Conservation (phyloP, 495 filamentous ascomycete genomes). For the Pseudoneurospora amorphoporcata region DNA sequence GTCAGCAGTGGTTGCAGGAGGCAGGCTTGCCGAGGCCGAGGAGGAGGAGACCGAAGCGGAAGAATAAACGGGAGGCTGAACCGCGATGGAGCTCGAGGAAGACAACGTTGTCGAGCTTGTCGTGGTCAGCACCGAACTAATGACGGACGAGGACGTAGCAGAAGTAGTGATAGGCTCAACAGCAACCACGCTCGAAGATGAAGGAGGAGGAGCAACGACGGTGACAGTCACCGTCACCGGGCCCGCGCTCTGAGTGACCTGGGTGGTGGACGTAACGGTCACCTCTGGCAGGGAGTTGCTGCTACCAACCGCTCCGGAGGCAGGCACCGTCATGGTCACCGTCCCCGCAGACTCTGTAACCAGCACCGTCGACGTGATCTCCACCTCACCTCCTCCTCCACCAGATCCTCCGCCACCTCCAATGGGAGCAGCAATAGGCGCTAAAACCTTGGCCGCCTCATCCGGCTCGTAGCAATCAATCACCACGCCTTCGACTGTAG, state of each 20-base stretch:
- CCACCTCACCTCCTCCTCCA: background rate
- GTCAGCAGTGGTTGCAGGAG: background rate
- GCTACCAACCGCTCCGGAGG: background rate
- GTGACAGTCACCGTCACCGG: background rate
- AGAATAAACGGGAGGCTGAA: background rate
- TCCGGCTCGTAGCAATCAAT: constrained; percentile 26
- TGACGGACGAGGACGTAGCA: background rate
- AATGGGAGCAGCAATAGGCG: constrained; percentile 2
- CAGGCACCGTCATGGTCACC: constrained; percentile 7
- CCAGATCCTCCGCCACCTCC: background rate
- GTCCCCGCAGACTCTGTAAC: constrained; percentile 1
- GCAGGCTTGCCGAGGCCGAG: background rate
- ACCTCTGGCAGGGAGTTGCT: background rate
- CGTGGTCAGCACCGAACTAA: background rate
- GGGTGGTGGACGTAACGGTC: background rate
- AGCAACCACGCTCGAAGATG: background rate
- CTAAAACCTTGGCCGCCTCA: constrained; percentile 19
- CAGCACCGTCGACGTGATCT: background rate
- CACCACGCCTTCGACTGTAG: constrained; percentile 22
- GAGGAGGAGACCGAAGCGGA: background rate
- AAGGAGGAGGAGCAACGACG: background rate
- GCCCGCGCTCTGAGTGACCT: background rate
- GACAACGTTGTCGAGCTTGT: background rate
- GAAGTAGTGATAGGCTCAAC: background rate
- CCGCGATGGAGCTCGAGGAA: background rate